phyloP scores from a whole-genome alignment of 2,329 filamentous ascomycete genomes.

The Talaromyces sp. region DNA sequence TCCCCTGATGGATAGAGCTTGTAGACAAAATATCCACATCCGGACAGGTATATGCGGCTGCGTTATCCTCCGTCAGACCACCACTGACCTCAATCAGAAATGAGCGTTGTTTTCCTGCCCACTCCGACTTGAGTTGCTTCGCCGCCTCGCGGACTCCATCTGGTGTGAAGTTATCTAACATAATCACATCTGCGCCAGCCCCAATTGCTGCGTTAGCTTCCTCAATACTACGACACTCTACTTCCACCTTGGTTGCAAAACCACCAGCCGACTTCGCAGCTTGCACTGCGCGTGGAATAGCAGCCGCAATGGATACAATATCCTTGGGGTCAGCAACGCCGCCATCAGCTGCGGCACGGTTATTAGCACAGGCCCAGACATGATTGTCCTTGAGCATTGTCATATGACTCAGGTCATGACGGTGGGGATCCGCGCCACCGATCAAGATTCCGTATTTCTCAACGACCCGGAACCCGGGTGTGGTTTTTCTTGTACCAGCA shows the following conservation, averaged over 20 bases:
- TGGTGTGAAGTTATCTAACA: slow-evolving; percentile 93
- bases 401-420: slow-evolving; percentile 91
- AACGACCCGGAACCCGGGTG: slow-evolving; percentile 89
- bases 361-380: slow-evolving; percentile 78
- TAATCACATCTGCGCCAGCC: slow-evolving; percentile 91
- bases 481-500: slow-evolving; percentile 96
- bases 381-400: slow-evolving; percentile 99
- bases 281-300: slow-evolving; percentile 81
- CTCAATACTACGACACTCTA: slow-evolving; percentile 85
- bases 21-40: slow-evolving; percentile 96
- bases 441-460: slow-evolving; percentile 99
- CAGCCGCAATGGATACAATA: slow-evolving; percentile 49
- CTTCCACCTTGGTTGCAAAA: slow-evolving; percentile 92
- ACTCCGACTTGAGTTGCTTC: slow-evolving; percentile 74
- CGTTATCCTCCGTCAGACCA: slow-evolving; percentile 82
- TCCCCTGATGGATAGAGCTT: slow-evolving; percentile 94
- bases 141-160: slow-evolving; percentile 77
- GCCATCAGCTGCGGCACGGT: slow-evolving; percentile 29
- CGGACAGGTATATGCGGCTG: slow-evolving; percentile 69
- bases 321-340: slow-evolving; percentile 15
- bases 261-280: slow-evolving; percentile 83
- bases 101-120: slow-evolving; percentile 69
- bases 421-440: slow-evolving; percentile 86
- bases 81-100: slow-evolving; percentile 92
- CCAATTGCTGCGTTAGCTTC: slow-evolving; percentile 90